Base-by-base conservation (phyloP, 2,329 filamentous ascomycete genomes). In the Scedosporium apiospermum region DNA sequence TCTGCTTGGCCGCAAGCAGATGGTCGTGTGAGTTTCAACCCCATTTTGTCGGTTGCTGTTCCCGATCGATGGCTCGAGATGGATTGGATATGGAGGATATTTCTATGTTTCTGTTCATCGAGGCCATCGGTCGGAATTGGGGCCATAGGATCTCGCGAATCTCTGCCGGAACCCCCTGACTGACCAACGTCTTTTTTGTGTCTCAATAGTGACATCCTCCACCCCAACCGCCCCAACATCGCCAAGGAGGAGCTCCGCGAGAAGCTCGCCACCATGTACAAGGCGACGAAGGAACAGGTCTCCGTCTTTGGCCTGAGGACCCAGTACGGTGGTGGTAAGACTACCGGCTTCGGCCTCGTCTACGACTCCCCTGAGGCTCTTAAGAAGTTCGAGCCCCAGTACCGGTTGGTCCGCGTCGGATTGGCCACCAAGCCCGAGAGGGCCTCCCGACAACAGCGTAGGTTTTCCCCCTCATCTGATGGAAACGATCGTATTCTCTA, bases 381-480 rank as follows among this genome's bases (percentile, higher is more conserved):
- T 88, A 97, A 97, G 91, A 98, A 98, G 84, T 99, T 98, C 81
- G 95, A 99, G 88, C 95, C 95, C 74, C 89, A 89, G 82, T 97
- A 97, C 89, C 89, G 95, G 81, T 88, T 97, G 73, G 87, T 99
- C 79, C 88, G 95, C 72, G 91, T 96, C 77, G 95, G 93, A 77
- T 84, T 91, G 73, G 93, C 91, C 75, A 85, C 80, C 79, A 98
- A 98, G 91, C 85, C 91, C 79, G 95, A 99, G 90, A 93, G 93
- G 85, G 87, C 95, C 74, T 91, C 88, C 84, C 90, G 95, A 88
- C 95, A 99, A 84, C 95, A 99, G 83, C 93, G 95, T 97, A 93
- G 77, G 93, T 96, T 71, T 65, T 66, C 63, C 59, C 65, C 61
- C 65, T 46, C 42, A 46, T 55, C 60, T 62, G 49, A 27, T 18